phyloP scores from a whole-genome alignment of 2,329 filamentous ascomycete species.

The Bipolaris sorokiniana region DNA sequence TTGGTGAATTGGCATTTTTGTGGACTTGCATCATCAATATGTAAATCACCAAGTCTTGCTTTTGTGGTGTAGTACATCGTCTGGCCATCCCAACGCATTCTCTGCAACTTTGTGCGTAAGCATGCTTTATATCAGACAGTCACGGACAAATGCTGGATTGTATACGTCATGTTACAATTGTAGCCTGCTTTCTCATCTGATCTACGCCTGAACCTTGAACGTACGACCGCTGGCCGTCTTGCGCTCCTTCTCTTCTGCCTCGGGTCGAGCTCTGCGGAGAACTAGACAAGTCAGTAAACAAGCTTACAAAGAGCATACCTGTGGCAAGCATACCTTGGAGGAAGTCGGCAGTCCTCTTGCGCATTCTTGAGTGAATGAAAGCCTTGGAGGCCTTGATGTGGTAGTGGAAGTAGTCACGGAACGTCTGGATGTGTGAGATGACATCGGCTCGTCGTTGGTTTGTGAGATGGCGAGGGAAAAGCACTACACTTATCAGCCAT shows the following conservation, averaged over 20 bases:
- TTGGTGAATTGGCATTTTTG: not conserved
- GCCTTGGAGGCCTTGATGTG: constrained; percentile 99
- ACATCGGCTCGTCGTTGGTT: constrained; percentile 89
- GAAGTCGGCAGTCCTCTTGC: constrained; percentile 96
- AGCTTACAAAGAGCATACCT: not conserved
- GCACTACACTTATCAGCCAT: constrained; percentile 62
- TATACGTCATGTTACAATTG: not conserved
- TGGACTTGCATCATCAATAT: constrained; percentile 1
- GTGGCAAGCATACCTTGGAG: constrained; percentile 74
- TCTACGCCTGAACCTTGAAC: constrained; percentile 69
- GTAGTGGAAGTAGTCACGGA: constrained; percentile 99
- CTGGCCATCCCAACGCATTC: not conserved
- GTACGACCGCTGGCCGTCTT: constrained; percentile 97
- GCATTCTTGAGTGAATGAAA: constrained; percentile 98
- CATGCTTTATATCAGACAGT: not conserved
- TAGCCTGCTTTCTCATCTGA: not conserved
- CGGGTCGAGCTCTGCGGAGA: constrained; percentile 91
- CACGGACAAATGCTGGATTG: not conserved
- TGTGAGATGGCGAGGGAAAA: constrained; percentile 94
- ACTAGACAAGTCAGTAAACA: constrained; percentile 63
- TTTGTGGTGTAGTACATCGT: not conserved
- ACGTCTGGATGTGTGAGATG: constrained; percentile 99
- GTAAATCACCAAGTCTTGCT: not conserved
- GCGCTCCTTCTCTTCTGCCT: constrained; percentile 94
- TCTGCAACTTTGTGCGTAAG: not conserved